Conservation (phyloP, 176 grass and related monocot genomes). For the Oryza meyeriana region DNA sequence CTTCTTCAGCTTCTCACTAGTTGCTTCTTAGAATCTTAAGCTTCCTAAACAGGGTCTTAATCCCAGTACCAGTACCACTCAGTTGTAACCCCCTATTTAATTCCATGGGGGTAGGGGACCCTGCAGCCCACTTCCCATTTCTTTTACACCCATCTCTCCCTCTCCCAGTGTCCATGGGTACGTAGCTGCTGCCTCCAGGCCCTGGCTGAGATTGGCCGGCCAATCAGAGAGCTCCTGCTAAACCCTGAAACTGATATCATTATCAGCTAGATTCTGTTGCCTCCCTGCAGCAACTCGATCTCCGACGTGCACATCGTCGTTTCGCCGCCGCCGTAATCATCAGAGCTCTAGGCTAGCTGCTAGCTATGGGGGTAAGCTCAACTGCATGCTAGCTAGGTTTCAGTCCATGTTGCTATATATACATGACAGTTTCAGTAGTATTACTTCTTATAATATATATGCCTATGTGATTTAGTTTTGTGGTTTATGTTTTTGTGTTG, state of each 20-base stretch:
- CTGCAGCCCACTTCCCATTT: not conserved
- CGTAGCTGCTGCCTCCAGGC: not conserved
- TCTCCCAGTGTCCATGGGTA: slow-evolving; percentile 17
- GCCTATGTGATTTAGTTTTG: not conserved
- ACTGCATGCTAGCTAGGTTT: not conserved
- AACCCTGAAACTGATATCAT: slow-evolving; percentile 11
- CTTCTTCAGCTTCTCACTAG: too few species aligned
- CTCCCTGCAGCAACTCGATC: not conserved
- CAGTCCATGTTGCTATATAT: not conserved
- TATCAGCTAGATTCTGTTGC: not conserved
- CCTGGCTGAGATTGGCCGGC: not conserved
- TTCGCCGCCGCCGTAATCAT: not conserved
- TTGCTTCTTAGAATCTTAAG: too few species aligned
- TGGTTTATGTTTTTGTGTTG: not conserved
- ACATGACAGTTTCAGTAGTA: not conserved
- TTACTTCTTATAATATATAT: too few species aligned
- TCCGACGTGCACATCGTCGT: not conserved
- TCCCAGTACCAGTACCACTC: too few species aligned
- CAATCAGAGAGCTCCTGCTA: slow-evolving; percentile 26
- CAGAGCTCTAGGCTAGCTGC: not conserved
- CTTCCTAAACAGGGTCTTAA: too few species aligned
- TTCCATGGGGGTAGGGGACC: not conserved
- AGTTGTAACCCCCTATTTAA: not conserved
- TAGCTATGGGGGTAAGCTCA: slow-evolving; percentile 47
- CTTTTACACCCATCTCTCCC: not conserved